These are phyloP conservation scores for Oryza officinalis DNA, from an alignment of 176 grass and related monocot genomes.

Conservation along the genomic window DNA sequence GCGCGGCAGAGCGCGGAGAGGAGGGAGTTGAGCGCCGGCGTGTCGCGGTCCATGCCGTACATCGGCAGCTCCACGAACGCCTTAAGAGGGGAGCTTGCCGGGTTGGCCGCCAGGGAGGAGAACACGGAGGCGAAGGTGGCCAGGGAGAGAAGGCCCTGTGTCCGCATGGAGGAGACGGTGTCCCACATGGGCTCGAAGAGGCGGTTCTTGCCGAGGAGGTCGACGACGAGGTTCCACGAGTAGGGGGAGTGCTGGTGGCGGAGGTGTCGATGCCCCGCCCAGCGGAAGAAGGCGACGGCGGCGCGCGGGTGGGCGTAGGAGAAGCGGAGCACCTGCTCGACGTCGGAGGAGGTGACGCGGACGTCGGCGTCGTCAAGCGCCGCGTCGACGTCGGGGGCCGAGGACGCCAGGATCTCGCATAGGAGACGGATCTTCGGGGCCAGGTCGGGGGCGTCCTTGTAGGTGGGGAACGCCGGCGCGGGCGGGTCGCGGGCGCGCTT, in stretches of 20 bases:
- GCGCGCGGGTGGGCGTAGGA: constrained; percentile 70
- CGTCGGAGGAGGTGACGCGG: constrained; percentile 54
- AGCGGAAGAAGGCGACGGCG: constrained; percentile 77
- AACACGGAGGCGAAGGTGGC: constrained; percentile 83
- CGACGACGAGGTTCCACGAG: constrained; percentile 87
- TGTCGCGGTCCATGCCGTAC: constrained; percentile 55
- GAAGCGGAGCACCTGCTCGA: constrained; percentile 73
- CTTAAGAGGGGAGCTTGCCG: constrained; percentile 41
- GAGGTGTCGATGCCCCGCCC: constrained; percentile 69
- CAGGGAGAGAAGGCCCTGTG: constrained; percentile 64
- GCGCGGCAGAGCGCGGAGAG: constrained; percentile 77
- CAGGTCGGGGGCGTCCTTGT: constrained; percentile 44
- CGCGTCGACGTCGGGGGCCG: constrained; percentile 26
- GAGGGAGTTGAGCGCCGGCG: constrained; percentile 69
- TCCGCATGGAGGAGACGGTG: constrained; percentile 63
- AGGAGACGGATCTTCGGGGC: constrained; percentile 37
- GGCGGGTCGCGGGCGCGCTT: constrained; percentile 32
- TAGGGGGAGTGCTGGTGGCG: constrained; percentile 66
- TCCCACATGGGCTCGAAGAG: constrained; percentile 75
- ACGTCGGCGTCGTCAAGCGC: constrained; percentile 52
- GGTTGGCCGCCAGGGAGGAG: constrained; percentile 54
- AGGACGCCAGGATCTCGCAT: constrained; percentile 49
- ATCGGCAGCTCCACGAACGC: constrained; percentile 58
- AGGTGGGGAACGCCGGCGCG: constrained; percentile 42
- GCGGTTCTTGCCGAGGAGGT: constrained; percentile 83